Base-by-base conservation (phyloP, 345 rosid genomes). In the Erysimum cheiranthoides region DNA sequence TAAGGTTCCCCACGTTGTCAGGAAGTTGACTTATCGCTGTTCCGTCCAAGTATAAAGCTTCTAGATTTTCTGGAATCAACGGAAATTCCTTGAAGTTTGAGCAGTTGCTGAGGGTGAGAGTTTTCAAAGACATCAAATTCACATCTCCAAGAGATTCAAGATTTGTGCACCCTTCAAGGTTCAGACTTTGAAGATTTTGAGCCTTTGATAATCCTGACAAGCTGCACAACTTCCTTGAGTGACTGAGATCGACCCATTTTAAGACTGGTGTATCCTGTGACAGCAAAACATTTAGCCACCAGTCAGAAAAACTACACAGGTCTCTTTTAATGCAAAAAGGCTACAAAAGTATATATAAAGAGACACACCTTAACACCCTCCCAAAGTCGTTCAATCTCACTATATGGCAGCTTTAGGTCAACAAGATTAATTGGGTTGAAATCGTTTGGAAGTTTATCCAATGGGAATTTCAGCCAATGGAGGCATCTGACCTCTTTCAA, bases 41-140 rank as follows among this genome's bases (percentile, higher is more conserved):
- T 4, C 66, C 79, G 61, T 36, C 70, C 18, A 76, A 40, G 31
- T 18, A 5, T 35, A 76, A 51, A 27, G 40, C 14, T 11, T 54
- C 3, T 60, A 82, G 39, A 59, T 45, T 70, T 1, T 69, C 3
- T 6, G 68, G 36, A 18, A 73, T 52, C 42, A 59, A 36, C 4
- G 54, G 70, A 59, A 81, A 75, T 0, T 18, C 45, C 35, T n/a
- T 36, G 16, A 81, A 34, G 10, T 32, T 70, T 21, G 30, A 43
- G 77, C 85, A 84, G 6, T 46, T 35, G 18, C 21, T 79, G 34
- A 50, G 78, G 73, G 31, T 38, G 58, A 62, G 71, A 50, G 57
- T 54, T 43, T 52, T 65, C 17, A 66, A 39, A 1, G 32, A 68
- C 1, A 13, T 13, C 64, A 52, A 60, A 5, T 5, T 2, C 11